Conservation (phyloP, 164 flowering plant species). For the Santalum album region DNA sequence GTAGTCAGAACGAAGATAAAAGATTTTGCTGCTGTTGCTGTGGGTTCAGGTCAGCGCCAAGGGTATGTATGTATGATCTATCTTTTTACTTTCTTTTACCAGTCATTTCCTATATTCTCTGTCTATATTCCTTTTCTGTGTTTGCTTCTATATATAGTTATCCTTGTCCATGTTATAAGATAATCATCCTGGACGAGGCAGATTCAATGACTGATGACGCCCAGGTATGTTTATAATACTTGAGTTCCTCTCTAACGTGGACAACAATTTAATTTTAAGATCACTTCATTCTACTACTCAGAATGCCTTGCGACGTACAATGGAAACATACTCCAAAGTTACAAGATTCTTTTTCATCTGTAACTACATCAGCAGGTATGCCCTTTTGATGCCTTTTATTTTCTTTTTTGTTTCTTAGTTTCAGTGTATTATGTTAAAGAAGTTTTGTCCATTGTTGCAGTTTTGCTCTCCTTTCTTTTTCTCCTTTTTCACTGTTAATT, state of each 20-base stretch:
- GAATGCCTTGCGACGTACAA: conserved; percentile 94
- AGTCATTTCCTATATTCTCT: neutral
- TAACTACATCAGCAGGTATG: conserved; percentile 93
- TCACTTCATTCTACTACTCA: conserved; percentile 16
- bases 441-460: too few species aligned
- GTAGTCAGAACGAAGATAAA: conserved; percentile 94
- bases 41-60: conserved; percentile 56
- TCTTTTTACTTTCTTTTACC: neutral
- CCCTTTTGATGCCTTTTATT: neutral
- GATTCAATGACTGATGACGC: conserved; percentile 99
- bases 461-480: too few species aligned
- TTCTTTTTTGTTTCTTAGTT: too few species aligned
- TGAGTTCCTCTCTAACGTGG: neutral
- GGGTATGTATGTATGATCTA: conserved; percentile 35
- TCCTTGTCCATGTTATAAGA: conserved; percentile 92
- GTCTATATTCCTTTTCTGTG: neutral
- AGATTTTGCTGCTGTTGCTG: conserved; percentile 93
- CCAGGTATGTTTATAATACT: conserved; percentile 41
- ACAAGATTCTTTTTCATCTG: conserved; percentile 94
- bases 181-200: conserved; percentile 92
- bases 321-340: conserved; percentile 97
- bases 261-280: neutral
- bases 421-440: too few species aligned
- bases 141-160: conserved; percentile 31
- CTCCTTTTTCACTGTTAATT: too few species aligned